These are phyloP conservation scores for Carex littledalei DNA, from an alignment of 176 grass and related monocot species.

Conservation along the genomic window DNA sequence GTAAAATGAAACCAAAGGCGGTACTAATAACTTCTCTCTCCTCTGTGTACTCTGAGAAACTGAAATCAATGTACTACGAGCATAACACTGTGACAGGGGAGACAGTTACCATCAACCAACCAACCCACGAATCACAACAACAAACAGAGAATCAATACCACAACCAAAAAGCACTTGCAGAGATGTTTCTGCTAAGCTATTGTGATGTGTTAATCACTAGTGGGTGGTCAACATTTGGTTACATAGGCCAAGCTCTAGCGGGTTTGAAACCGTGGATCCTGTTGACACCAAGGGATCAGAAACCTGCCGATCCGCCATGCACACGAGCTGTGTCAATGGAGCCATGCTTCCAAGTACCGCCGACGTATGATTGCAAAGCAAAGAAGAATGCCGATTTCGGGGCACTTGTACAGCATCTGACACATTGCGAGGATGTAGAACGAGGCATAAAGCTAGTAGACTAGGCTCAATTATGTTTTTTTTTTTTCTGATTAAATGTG, in stretches of 20 bases:
- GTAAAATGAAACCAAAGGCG: slow-evolving; percentile 25
- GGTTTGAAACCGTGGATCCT: slow-evolving; percentile 51
- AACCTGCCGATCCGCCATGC: slow-evolving; percentile 30
- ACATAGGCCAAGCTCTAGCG: slow-evolving; percentile 47
- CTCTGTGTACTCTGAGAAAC: slow-evolving; percentile 28
- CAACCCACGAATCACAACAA: slow-evolving; percentile 25
- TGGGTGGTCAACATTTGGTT: slow-evolving; percentile 49
- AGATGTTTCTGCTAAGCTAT: slow-evolving; percentile 68
- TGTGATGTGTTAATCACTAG: slow-evolving; percentile 46
- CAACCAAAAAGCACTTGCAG: slow-evolving; percentile 38
- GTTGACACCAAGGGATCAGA: slow-evolving; percentile 28
- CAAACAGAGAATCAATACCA: slow-evolving; percentile 15
- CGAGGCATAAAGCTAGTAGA: slow-evolving; percentile 46
- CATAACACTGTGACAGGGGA: slow-evolving; percentile 42
- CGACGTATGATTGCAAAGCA: slow-evolving; percentile 51
- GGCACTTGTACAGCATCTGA: slow-evolving; percentile 30
- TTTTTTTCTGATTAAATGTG: not conserved
- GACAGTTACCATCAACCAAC: slow-evolving; percentile 32
- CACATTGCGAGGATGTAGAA: slow-evolving; percentile 52
- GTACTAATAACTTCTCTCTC: slow-evolving; percentile 44
- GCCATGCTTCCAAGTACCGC: slow-evolving; percentile 61
- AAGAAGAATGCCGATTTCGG: slow-evolving; percentile 41
- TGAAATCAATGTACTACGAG: slow-evolving; percentile 51
- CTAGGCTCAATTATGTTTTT: slow-evolving; percentile 14
- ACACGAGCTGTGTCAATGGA: slow-evolving; percentile 56